phyloP scores from a whole-genome alignment of 2,329 filamentous ascomycete genomes.

The Pseudogymnoascus sp. region DNA sequence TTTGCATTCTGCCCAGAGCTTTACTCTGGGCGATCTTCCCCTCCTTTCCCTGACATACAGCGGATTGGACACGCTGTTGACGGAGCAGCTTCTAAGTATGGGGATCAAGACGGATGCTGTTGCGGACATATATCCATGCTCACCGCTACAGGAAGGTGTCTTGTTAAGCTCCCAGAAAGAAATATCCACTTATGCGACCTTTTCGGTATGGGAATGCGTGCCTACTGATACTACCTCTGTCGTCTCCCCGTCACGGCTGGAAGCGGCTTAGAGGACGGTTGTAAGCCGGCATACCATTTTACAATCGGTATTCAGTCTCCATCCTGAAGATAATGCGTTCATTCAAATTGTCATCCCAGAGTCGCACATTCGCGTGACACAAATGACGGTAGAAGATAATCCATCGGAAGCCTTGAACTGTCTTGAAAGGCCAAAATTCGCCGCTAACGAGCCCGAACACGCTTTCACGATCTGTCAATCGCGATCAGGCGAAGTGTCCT shows the following conservation, averaged over 20 bases:
- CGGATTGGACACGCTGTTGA: constrained; percentile 30
- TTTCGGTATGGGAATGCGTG: constrained; percentile 21
- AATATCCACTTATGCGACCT: constrained; percentile 10
- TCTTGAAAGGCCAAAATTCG: background rate
- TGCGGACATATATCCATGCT: constrained; percentile 32
- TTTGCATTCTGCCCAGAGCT: background rate
- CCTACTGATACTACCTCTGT: constrained; percentile 19
- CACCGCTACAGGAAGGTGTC: constrained; percentile 30
- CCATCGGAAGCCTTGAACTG: background rate
- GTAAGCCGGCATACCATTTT: background rate
- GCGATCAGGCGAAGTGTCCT: constrained; percentile 5
- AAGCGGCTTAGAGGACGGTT: background rate
- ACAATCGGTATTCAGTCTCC: constrained; percentile 1
- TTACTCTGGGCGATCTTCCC: constrained; percentile 37
- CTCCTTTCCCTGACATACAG: constrained; percentile 38
- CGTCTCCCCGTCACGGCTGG: constrained; percentile 26
- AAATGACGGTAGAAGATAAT: background rate
- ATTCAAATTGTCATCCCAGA: background rate
- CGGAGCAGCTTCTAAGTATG: background rate
- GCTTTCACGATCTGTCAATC: constrained; percentile 5
- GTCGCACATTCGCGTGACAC: background rate
- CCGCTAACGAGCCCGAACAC: background rate
- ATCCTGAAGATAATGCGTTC: background rate
- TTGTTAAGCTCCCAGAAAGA: constrained; percentile 15
- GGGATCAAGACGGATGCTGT: constrained; percentile 21